A percentile compares a stretch with the other conserved stretches of the same genome.
Evolutionary conservation across 345 rosid species (phyloP).

Genomic region (Carallia pectinifolia): DNA sequence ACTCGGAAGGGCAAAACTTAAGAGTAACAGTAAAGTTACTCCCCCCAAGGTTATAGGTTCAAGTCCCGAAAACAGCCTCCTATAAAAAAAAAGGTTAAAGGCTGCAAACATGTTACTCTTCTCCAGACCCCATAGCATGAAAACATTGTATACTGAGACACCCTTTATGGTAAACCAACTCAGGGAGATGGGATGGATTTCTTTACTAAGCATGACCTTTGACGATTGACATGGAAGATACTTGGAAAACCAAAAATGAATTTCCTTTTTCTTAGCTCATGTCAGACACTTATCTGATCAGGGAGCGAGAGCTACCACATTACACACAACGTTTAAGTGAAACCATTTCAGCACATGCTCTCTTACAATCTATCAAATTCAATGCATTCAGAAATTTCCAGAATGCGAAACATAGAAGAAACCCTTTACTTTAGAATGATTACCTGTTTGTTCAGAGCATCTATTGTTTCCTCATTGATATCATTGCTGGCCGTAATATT

Average conservation of each 20-base stretch:
- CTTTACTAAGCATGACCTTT: neutral
- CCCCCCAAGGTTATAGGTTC: no score
- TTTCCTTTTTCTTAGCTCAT: neutral
- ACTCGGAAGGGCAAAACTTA: no score
- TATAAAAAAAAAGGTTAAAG: no score
- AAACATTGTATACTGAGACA: no score
- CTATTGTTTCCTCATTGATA: conserved; percentile 92
- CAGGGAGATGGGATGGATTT: neutral
- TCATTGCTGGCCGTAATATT: conserved; percentile 89
- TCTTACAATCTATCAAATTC: neutral
- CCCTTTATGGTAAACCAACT: no score
- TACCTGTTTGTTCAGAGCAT: conserved; percentile 95
- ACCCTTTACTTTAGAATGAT: conserved; percentile 1
- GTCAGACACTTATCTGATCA: neutral
- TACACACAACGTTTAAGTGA: neutral
- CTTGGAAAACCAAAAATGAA: no score
- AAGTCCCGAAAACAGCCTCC: no score
- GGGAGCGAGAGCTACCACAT: neutral
- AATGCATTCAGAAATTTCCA: neutral
- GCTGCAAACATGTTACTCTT: no score
- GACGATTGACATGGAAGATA: neutral
- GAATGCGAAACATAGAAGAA: neutral
- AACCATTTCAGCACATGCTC: neutral
- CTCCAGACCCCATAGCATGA: no score
- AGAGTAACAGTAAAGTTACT: no score